Percentiles rank a stretch among this genome's conserved stretches.
phyloP scores from a whole-genome alignment of 2,329 filamentous ascomycete genomes.

The Elsinoe perseae region DNA sequence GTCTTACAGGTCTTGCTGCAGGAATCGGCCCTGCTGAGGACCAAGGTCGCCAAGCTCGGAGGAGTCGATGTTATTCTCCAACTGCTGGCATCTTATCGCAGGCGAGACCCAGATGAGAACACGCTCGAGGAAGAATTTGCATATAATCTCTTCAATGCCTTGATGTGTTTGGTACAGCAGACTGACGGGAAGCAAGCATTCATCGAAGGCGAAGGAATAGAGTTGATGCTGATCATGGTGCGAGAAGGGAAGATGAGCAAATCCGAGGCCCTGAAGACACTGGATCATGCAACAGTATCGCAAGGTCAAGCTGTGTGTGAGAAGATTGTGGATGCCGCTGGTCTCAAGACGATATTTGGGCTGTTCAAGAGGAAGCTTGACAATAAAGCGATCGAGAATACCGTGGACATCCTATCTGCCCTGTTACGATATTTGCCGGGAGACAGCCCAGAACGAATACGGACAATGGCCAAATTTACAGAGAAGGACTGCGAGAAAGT shows the following conservation, averaged over 20 bases:
- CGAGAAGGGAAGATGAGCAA: conserved; percentile 81
- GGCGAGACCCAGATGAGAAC: conserved; percentile 75
- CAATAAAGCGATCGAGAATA: conserved; percentile 61
- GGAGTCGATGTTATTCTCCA: conserved; percentile 75
- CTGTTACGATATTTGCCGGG: conserved; percentile 73
- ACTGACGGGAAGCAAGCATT: conserved; percentile 69
- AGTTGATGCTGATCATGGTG: conserved; percentile 86
- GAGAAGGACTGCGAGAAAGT: conserved; percentile 92
- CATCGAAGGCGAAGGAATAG: conserved; percentile 81
- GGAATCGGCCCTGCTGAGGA: conserved; percentile 58
- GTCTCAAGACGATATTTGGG: conserved; percentile 76
- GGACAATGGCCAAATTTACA: conserved; percentile 85
- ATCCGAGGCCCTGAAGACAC: conserved; percentile 65
- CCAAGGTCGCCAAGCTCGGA: conserved; percentile 52
- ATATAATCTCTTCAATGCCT: conserved; percentile 82
- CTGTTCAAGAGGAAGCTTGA: conserved; percentile 79
- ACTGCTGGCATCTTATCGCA: conserved; percentile 74
- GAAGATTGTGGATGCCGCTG: conserved; percentile 71
- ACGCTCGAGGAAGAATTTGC: conserved; percentile 90
- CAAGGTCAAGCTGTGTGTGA: conserved; percentile 57
- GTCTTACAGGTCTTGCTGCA: conserved; percentile 84
- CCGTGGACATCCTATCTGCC: conserved; percentile 76
- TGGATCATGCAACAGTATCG: conserved; percentile 72
- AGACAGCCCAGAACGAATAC: conserved; percentile 69
- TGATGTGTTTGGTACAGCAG: conserved; percentile 75